Conservation (phyloP, 805 yeast species). For the Teunomyces panamensis region DNA sequence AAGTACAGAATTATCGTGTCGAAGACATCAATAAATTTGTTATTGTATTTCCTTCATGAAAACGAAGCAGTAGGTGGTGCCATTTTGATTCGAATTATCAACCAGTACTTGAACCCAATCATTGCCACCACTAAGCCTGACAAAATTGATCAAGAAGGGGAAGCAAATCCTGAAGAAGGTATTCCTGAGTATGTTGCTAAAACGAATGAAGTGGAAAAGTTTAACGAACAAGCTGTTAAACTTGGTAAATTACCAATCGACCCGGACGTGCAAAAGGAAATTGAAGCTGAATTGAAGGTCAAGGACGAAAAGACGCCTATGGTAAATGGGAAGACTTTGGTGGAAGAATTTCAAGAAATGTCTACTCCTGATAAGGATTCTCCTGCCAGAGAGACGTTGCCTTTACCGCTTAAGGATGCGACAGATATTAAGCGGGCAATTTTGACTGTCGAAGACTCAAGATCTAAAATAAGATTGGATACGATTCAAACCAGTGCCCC, state of each 20-base stretch:
- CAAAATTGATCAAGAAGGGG: conserved; percentile 42
- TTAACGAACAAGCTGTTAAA: conserved; percentile 70
- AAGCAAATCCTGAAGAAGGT: conserved; percentile 51
- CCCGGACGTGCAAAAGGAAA: conserved; percentile 78
- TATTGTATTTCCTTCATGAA: conserved; percentile 84
- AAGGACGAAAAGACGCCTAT: conserved; percentile 56
- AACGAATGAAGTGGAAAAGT: conserved; percentile 51
- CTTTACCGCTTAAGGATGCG: conserved; percentile 81
- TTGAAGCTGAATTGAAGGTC: conserved; percentile 76
- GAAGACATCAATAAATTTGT: conserved; percentile 77
- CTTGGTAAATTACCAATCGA: conserved; percentile 86
- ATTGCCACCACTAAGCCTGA: conserved; percentile 43
- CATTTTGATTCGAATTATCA: conserved; percentile 77
- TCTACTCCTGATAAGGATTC: conserved; percentile 58
- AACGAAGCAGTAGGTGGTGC: conserved; percentile 92
- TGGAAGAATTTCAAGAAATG: conserved; percentile 63
- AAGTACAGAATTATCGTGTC: conserved; percentile 76
- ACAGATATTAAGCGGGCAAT: conserved; percentile 79
- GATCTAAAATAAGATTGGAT: conserved; percentile 68
- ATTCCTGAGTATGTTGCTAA: conserved; percentile 43
- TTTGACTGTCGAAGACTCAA: conserved; percentile 73
- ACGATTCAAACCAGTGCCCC: conserved; percentile 80
- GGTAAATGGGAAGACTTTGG: conserved; percentile 44
- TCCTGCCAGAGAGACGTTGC: conserved; percentile 72
- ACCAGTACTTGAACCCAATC: conserved; percentile 68